Conservation (phyloP, 208 protist species). For the Borovskyia barvae region DNA sequence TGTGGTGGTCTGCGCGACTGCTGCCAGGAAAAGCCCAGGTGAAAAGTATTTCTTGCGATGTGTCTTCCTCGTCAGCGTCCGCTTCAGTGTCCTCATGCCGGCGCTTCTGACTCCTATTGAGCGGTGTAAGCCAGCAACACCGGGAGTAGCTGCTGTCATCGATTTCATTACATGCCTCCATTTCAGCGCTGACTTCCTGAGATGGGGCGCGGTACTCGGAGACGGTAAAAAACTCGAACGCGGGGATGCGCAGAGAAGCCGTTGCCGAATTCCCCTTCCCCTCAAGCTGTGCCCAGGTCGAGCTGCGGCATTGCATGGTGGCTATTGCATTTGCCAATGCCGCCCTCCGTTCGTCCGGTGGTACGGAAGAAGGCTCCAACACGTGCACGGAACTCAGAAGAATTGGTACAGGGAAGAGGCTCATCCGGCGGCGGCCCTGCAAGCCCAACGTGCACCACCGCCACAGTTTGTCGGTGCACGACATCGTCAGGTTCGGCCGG, state of each 20-base stretch:
- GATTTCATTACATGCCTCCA: background rate
- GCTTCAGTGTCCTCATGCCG: too few species aligned
- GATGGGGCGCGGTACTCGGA: background rate
- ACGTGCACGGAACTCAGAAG: conserved; percentile 37
- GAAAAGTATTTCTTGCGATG: too few species aligned
- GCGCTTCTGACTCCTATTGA: too few species aligned
- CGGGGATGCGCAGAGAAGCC: background rate
- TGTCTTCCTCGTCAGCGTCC: too few species aligned
- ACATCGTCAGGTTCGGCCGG: conserved; percentile 78
- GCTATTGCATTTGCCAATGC: background rate
- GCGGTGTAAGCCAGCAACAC: conserved; percentile 29
- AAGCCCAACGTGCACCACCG: conserved; percentile 73
- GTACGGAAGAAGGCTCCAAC: background rate
- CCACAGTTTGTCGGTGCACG: conserved; percentile 89
- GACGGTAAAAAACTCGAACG: background rate
- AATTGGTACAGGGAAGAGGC: conserved; percentile 45
- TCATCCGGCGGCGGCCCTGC: conserved; percentile 46
- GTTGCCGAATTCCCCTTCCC: background rate
- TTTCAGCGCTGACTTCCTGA: background rate
- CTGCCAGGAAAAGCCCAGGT: too few species aligned
- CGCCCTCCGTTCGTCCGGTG: background rate
- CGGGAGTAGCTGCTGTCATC: conserved; percentile 33
- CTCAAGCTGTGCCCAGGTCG: background rate
- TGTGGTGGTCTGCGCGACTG: background rate
- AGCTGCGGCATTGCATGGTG: conserved; percentile 15